phyloP scores from a whole-genome alignment of 306 rosid genomes.

The Trifolium pratense region DNA sequence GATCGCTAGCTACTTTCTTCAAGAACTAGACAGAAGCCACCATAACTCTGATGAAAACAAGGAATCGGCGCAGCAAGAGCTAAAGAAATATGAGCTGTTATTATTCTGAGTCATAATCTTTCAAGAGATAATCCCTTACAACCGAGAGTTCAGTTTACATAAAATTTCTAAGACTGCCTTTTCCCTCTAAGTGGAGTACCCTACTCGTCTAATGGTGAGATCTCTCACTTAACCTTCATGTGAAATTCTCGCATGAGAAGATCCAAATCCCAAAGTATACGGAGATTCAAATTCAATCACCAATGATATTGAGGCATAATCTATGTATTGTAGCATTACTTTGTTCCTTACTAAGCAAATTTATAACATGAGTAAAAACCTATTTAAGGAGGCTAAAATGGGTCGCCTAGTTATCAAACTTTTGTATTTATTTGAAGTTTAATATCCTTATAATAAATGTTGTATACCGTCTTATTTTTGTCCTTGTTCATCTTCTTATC shows the following conservation, averaged over 20 bases:
- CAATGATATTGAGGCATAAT: background rate
- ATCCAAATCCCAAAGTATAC: no score
- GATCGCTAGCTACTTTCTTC: background rate
- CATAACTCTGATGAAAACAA: background rate
- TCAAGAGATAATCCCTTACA: no score
- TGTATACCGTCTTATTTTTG: background rate
- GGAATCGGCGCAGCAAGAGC: no score
- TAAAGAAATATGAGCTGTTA: no score
- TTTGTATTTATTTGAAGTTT: background rate
- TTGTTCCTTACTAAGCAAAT: background rate
- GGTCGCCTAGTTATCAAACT: background rate
- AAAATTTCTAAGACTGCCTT: no score
- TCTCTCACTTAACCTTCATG: no score
- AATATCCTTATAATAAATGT: background rate
- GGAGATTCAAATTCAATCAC: background rate
- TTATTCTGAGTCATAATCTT: no score
- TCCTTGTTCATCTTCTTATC: background rate
- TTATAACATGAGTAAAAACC: background rate
- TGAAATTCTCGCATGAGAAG: no score
- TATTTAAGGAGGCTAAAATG: background rate
- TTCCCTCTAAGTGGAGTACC: no score
- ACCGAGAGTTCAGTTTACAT: no score
- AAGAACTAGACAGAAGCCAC: background rate
- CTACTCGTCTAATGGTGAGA: no score
- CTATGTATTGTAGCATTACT: background rate